phyloP scores from a whole-genome alignment of 805 yeast genomes.

The Clavispora fructus region DNA sequence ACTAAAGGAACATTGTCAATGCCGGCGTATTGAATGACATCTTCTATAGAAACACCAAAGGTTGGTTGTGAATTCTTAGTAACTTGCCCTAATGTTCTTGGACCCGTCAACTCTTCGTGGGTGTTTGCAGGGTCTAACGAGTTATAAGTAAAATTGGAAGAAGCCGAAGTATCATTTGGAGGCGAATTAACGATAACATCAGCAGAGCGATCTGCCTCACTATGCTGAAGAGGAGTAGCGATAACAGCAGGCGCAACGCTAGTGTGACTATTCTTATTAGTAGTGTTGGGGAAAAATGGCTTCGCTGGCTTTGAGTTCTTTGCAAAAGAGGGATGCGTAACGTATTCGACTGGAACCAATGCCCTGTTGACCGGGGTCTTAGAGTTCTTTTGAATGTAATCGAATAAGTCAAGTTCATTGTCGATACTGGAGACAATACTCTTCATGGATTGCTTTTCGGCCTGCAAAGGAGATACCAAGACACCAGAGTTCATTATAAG shows the following conservation, averaged over 20 bases:
- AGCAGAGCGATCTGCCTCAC: neutral
- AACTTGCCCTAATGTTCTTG: constrained; percentile 22
- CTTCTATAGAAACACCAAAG: constrained; percentile 82
- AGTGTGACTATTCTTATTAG: constrained; percentile 5
- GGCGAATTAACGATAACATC: neutral
- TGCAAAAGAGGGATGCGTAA: constrained; percentile 61
- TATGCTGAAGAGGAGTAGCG: neutral
- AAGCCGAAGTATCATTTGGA: neutral
- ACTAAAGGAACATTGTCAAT: constrained; percentile 89
- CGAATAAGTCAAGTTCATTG: constrained; percentile 76
- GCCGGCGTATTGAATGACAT: constrained; percentile 65
- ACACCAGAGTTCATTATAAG: constrained; percentile 81
- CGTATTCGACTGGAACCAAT: constrained; percentile 65
- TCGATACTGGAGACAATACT: constrained; percentile 71
- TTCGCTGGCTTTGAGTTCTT: constrained; percentile 24
- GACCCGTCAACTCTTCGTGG: constrained; percentile 28
- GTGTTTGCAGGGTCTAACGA: constrained; percentile 33
- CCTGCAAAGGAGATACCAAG: constrained; percentile 67
- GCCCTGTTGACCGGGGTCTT: constrained; percentile 35
- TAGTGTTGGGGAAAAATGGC: constrained; percentile 27
- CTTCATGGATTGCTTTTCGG: constrained; percentile 61
- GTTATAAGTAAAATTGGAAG: constrained; percentile 7
- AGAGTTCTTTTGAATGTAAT: constrained; percentile 51
- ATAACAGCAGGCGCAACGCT: neutral
- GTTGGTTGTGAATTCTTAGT: constrained; percentile 38